Conservation (phyloP, 176 grass and related monocot species). For the Lolium perenne region DNA sequence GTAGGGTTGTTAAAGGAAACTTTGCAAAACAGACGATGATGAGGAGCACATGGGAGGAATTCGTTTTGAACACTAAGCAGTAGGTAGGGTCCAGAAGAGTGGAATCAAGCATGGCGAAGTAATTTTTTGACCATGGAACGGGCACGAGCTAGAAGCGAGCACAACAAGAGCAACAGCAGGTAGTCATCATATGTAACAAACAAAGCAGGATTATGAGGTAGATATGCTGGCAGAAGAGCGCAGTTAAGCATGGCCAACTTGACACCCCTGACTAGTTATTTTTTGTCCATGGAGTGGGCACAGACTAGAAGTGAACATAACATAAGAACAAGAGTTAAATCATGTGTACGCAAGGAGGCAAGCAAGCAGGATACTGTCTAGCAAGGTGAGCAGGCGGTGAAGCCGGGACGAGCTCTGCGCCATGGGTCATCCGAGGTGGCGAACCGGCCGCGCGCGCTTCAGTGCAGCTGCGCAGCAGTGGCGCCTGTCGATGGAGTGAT, state of each 20-base stretch:
- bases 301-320: neutral
- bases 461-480: neutral
- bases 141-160: neutral
- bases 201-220: neutral
- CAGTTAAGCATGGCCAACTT: neutral
- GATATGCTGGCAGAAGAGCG: no score
- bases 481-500: neutral
- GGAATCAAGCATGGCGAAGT: neutral
- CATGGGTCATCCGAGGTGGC: conserved; percentile 37
- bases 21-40: conserved; percentile 17
- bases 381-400: conserved; percentile 91
- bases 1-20: conserved; percentile 69
- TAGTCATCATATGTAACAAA: neutral
- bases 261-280: neutral
- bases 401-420: conserved; percentile 92
- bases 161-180: neutral
- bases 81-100: neutral
- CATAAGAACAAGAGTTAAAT: neutral
- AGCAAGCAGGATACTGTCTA: conserved; percentile 82
- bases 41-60: neutral
- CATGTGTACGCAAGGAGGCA: neutral
- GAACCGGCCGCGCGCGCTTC: neutral
- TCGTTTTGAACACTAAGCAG: neutral
- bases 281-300: neutral
- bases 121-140: no score